These are phyloP conservation scores for Vanilla planifolia DNA, from an alignment of 106 monocot genomes.

Conservation along the genomic window DNA sequence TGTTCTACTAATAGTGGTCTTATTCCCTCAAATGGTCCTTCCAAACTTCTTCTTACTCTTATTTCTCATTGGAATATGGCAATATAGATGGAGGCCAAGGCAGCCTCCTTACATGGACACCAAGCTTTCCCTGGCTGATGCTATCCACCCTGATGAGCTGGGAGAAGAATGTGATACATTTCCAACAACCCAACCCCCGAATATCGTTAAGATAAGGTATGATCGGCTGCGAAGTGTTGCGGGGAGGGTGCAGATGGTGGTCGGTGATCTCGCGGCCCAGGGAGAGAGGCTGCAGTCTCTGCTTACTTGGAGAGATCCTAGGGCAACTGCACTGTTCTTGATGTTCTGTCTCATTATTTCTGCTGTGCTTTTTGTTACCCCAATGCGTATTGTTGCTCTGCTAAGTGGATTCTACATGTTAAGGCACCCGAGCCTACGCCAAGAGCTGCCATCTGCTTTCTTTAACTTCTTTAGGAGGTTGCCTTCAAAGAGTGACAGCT, in stretches of 20 bases:
- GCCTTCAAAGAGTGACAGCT: not conserved
- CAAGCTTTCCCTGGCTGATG: slow-evolving; percentile 8
- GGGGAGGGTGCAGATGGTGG: slow-evolving; percentile 18
- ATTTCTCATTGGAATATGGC: slow-evolving; percentile 17
- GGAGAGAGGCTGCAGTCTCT: slow-evolving; percentile 16
- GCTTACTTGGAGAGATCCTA: slow-evolving; percentile 18
- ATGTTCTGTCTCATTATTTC: not conserved
- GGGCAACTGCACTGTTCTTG: slow-evolving; percentile 3
- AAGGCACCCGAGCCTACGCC: not conserved
- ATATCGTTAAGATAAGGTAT: slow-evolving; percentile 18
- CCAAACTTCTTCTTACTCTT: slow-evolving; percentile 14
- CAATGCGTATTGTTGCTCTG: not conserved
- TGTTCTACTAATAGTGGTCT: slow-evolving; percentile 9
- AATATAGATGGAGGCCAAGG: slow-evolving; percentile 13
- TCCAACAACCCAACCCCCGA: slow-evolving; percentile 2
- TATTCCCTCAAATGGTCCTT: slow-evolving; percentile 15
- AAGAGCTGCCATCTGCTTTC: not conserved
- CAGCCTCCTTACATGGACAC: slow-evolving; percentile 19
- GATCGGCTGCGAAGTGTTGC: slow-evolving; percentile 17
- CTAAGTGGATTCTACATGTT: not conserved
- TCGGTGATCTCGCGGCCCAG: slow-evolving; percentile 10
- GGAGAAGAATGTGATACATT: slow-evolving; percentile 21
- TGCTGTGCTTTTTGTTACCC: not conserved
- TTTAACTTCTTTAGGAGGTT: slow-evolving; percentile 5
- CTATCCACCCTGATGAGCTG: slow-evolving; percentile 5